Evolutionary conservation across 106 monocot species (phyloP), one percentile per base, ranked within the genome.

Genomic region (Xerophyta viscosa): DNA sequence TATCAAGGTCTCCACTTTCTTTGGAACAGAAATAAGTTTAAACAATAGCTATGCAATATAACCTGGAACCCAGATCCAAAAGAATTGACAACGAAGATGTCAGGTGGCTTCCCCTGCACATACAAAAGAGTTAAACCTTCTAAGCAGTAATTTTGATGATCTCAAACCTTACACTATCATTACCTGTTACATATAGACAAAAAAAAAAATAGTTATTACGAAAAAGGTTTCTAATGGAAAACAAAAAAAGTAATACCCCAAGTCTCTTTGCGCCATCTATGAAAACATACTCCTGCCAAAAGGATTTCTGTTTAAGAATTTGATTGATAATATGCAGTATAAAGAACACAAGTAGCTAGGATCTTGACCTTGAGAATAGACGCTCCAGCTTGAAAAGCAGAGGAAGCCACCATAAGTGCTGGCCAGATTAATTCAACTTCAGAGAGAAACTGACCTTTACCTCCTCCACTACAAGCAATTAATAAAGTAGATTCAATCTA

Each of bases 31-130:
- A n/a, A n/a, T n/a, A n/a, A n/a, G n/a, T n/a, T n/a, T n/a, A n/a
- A n/a, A n/a, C n/a, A n/a, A n/a, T 62, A 14, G 31, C 5, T 20
- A 19, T 7, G 24, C 46, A 62, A 63, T 44, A 17, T 74, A 29
- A 98, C 98, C 90, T 98, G 98, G 68, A 98, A 98, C 27, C 74
- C 90, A 66, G 98, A 98, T 54, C 98, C 98, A 46, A 98, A 98
- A 42, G 98, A 98, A 65, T 98, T 98, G 33, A 98, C 98, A 45
- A 98, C 82, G 67, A 98, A 98, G 57, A 98, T 79, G 61, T 98
- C 98, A 74, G 77, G 77, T 48, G 70, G 59, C 58, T 80, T 83
- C 31, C 98, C 98, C 98, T 98, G 77, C 45, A 64, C 0, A 72
- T 67, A 54, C 7, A 33, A 6, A 33, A 61, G 62, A 48, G 12